Conservation (phyloP, 2,329 filamentous ascomycete genomes). For the Talaromyces sp. region DNA sequence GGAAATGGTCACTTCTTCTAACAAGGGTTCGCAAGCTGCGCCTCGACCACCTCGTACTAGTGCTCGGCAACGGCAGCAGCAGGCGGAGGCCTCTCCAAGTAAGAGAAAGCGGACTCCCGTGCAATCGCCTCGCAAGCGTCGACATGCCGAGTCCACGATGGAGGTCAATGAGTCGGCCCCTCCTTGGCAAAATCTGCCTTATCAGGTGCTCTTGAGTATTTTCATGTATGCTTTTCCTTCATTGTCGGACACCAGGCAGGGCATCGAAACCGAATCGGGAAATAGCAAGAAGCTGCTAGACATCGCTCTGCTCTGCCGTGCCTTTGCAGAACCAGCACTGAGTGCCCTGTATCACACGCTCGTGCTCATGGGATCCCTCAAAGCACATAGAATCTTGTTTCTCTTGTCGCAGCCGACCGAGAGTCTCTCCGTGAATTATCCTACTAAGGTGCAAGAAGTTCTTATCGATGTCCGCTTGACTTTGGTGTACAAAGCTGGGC, state of each 20-base stretch:
- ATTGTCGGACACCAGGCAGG: conserved; percentile 43
- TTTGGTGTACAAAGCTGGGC: conserved; percentile 53
- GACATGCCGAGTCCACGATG: conserved; percentile 14
- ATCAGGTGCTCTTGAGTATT: conserved; percentile 66
- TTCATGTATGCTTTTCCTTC: conserved; percentile 65
- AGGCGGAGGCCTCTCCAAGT: conserved; percentile 14
- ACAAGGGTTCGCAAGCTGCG: conserved; percentile 7
- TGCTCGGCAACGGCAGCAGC: conserved; percentile 9
- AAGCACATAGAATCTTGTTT: conserved; percentile 48
- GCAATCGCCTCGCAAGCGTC: conserved; percentile 19
- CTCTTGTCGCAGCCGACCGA: conserved; percentile 56
- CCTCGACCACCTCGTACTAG: conserved; percentile 6
- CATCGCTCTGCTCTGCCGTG: conserved; percentile 60
- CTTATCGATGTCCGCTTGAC: conserved; percentile 64
- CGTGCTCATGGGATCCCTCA: conserved; percentile 55
- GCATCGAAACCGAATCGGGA: conserved; percentile 26
- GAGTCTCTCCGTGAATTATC: conserved; percentile 60
- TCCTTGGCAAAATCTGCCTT: conserved; percentile 61
- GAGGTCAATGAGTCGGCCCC: conserved; percentile 42
- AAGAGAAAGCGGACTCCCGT: conserved; percentile 22
- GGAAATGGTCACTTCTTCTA: conserved; percentile 16
- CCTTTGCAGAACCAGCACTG: conserved; percentile 69
- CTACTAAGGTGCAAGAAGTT: conserved; percentile 66
- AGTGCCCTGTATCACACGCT: conserved; percentile 69
- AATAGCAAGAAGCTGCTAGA: conserved; percentile 59